These are phyloP conservation scores for Orychophragmus violaceus DNA, from an alignment of 345 rosid genomes.

Conservation along the genomic window DNA sequence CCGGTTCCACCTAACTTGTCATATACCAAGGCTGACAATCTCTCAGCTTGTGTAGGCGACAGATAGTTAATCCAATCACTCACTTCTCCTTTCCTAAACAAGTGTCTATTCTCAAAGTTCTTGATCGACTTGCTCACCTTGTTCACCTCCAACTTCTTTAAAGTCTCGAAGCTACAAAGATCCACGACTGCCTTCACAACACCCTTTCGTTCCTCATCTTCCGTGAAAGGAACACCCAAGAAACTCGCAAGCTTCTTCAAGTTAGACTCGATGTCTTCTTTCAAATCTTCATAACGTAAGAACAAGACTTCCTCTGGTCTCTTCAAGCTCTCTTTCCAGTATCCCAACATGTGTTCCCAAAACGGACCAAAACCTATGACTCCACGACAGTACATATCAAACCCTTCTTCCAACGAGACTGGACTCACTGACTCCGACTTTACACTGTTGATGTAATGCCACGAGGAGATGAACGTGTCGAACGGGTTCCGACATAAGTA, in stretches of 20 bases:
- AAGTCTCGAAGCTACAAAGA: constrained; percentile 46
- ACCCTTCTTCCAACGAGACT: constrained; percentile 37
- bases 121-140: constrained; percentile 36
- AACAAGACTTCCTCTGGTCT: constrained; percentile 40
- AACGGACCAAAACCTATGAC: constrained; percentile 46
- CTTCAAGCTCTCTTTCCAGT: constrained; percentile 40
- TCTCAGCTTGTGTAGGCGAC: constrained; percentile 35
- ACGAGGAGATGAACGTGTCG: constrained; percentile 45
- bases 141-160: constrained; percentile 42
- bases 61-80: constrained; percentile 46
- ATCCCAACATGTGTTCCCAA: constrained; percentile 50
- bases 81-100: constrained; percentile 47
- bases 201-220: constrained; percentile 37
- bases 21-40: constrained; percentile 32
- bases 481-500: constrained; percentile 50
- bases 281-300: constrained; percentile 42
- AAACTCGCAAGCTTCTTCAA: constrained; percentile 40
- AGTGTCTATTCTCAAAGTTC: constrained; percentile 35
- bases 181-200: constrained; percentile 30
- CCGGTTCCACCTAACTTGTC: constrained; percentile 46
- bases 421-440: constrained; percentile 13
- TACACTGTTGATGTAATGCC: constrained; percentile 36
- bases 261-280: constrained; percentile 27
- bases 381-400: constrained; percentile 40
- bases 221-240: constrained; percentile 38